Base-by-base conservation (phyloP, 768 basidiomycete species). In the Crassisporium funariophilum region DNA sequence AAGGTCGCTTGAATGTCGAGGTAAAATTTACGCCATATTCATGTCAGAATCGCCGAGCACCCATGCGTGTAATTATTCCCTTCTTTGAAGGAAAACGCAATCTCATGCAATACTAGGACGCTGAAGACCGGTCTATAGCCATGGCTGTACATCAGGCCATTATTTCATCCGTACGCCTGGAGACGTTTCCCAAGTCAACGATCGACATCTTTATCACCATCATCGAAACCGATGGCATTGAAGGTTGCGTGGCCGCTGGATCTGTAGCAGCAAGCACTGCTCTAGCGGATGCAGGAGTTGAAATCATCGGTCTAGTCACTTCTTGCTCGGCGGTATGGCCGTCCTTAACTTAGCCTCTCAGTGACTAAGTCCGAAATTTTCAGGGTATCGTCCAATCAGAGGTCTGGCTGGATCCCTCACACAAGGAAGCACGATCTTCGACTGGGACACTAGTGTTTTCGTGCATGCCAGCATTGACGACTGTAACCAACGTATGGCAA, bases 11-110 rank as follows among this genome's bases (percentile, higher is more conserved):
- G 41, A 98, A 93, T 49, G 89, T 99, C 5, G 95, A 98, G 68
- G 91, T 98, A 41, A 98, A 98, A 68, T 98, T 95, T 58, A 81
- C 95, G 2, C 97, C 97, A 0, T 99, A 95, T 64, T 92, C 97
- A 6, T 92, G 86, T 56, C 67, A 72, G 21, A 77, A 74, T 12
- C 74, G 95, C 55, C 76, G 88, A 61, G 86, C 88, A 5, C 95
- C 95, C 0, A 79, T 95, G 57, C 84, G 89, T 52, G 95, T 95
- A 68, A 69, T 86, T 61, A 3, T 53, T 49, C 44, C 31, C 16
- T 16, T 41, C 42, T 10, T 25, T 41, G 44, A 17, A 56, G n/a
- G 48, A 37, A 42, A 12, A 23, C n/a, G 19, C 21, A 50, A 44
- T 50, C 56, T 59, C 59, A 35, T 63, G 49, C 46, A 43, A 41